phyloP scores from a whole-genome alignment of 306 rosid species.

The Begonia masoniana region DNA sequence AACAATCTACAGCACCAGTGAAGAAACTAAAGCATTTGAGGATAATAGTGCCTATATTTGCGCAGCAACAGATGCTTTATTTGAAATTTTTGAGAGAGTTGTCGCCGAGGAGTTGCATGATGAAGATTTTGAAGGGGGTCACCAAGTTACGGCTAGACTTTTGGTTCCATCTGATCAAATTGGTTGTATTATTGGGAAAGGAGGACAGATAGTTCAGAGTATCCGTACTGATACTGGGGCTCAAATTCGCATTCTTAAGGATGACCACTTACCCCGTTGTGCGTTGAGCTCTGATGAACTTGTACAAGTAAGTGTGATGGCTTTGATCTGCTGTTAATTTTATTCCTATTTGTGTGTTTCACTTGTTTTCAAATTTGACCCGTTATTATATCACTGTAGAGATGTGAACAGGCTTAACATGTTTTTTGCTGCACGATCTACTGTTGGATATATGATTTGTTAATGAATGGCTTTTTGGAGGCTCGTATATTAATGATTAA shows the following conservation, averaged over 20 bases:
- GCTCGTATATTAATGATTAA: too few species aligned
- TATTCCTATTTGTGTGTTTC: too few species aligned
- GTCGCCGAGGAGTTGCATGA: slow-evolving; percentile 80
- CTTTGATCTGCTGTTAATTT: neutral
- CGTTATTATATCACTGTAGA: too few species aligned
- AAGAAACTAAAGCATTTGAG: slow-evolving; percentile 57
- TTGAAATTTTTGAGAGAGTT: slow-evolving; percentile 77
- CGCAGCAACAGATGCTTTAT: slow-evolving; percentile 85
- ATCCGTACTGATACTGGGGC: slow-evolving; percentile 85
- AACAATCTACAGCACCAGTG: slow-evolving; percentile 63
- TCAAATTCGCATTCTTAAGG: slow-evolving; percentile 91
- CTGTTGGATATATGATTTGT: too few species aligned
- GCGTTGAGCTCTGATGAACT: slow-evolving; percentile 88
- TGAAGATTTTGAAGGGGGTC: slow-evolving; percentile 50
- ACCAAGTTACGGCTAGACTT: slow-evolving; percentile 64
- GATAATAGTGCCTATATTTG: slow-evolving; percentile 40
- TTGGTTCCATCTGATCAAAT: slow-evolving; percentile 97
- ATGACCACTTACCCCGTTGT: slow-evolving; percentile 72
- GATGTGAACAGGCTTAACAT: too few species aligned
- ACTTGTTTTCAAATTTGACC: too few species aligned
- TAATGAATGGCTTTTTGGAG: too few species aligned
- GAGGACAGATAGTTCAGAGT: slow-evolving; percentile 83
- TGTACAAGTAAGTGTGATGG: slow-evolving; percentile 47
- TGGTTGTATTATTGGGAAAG: slow-evolving; percentile 91
- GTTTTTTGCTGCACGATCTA: too few species aligned